A percentile compares a stretch with the other conserved stretches of the same genome.
Evolutionary conservation across 2,329 filamentous ascomycete genomes (phyloP).

Genomic region (Penicillium sp.): DNA sequence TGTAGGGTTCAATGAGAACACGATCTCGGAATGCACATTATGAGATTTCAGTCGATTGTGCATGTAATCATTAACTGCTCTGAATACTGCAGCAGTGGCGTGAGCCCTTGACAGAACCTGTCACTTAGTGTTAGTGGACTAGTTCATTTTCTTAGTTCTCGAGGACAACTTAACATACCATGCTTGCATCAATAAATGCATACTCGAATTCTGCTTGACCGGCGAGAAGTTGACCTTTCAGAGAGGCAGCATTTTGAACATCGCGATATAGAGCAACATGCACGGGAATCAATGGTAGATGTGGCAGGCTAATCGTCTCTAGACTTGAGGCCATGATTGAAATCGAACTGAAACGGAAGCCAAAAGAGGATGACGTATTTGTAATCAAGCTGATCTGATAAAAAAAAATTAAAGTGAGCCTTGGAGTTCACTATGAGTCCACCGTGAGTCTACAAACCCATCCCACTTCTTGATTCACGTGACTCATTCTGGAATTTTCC

Average conservation of each 20-base stretch:
- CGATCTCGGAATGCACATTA: slow-evolving; percentile 87
- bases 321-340: slow-evolving; percentile 43
- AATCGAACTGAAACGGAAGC: not conserved
- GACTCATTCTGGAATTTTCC: slow-evolving; percentile 15
- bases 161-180: slow-evolving; percentile 52
- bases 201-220: slow-evolving; percentile 88
- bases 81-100: slow-evolving; percentile 72
- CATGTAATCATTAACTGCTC: slow-evolving; percentile 67
- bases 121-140: slow-evolving; percentile 9
- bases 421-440: not conserved
- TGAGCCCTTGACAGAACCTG: slow-evolving; percentile 72
- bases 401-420: not conserved
- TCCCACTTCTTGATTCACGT: slow-evolving; percentile 9
- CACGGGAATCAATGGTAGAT: slow-evolving; percentile 69
- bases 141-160: slow-evolving; percentile 3
- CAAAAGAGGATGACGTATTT: slow-evolving; percentile 7
- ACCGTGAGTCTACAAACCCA: not conserved
- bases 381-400: slow-evolving; percentile 14
- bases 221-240: slow-evolving; percentile 80
- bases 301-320: slow-evolving; percentile 70
- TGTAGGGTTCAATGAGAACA: slow-evolving; percentile 74
- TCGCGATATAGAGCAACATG: slow-evolving; percentile 74
- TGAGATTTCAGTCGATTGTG: slow-evolving; percentile 68
- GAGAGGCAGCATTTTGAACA: slow-evolving; percentile 72
- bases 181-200: slow-evolving; percentile 83